Base-by-base conservation (phyloP, 164 flowering plant species). In the Akebia trifoliata region DNA sequence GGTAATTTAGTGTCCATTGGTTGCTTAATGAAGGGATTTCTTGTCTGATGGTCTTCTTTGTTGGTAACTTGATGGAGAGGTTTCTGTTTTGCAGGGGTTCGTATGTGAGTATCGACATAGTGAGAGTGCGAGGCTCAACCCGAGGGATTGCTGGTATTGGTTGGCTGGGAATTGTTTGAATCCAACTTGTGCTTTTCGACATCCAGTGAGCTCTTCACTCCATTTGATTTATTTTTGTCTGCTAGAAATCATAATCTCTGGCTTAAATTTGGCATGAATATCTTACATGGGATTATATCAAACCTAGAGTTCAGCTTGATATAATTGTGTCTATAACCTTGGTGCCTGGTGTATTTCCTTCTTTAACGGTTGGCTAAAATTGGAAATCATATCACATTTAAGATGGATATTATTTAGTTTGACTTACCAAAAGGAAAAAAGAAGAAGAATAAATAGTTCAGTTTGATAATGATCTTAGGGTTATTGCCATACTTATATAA, bases 131-230 rank as follows among this genome's bases (percentile, higher is more conserved):
- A 79, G 95, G 75, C 77, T 84, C 2, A 87, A 84, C 54, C 86
- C 86, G 1, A 78, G 80, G 69, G 88, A 82, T 66, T 88, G 96
- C 73, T 82, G 82, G 81, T 88, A 78, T 59, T 88, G 96, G 96
- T 64, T 83, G 64, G 46, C 73, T 47, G 86, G 88, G 29, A 74
- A 60, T 62, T 88, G 90, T 61, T 66, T 78, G 21, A 84, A 88
- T 60, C 88, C 79, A 4, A 49, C 72, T 12, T 88, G 96, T 67
- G 76, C 77, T 39, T 88, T 85, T 59, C 71, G 96, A 29, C 96
- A 88, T 72, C 93, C 93, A 32, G 96, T 88, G 72, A 78, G 93
- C 32, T 57, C 25, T 53, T 57, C 26, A 15, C 14, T 57, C 42
- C 22, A 29, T 39, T 61, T 4, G 9, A 18, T 17, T 17, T 40